Percentiles rank a stretch among this genome's conserved stretches.
phyloP scores from a whole-genome alignment of 768 basidiomycete genomes.

The Royoungia palumana region DNA sequence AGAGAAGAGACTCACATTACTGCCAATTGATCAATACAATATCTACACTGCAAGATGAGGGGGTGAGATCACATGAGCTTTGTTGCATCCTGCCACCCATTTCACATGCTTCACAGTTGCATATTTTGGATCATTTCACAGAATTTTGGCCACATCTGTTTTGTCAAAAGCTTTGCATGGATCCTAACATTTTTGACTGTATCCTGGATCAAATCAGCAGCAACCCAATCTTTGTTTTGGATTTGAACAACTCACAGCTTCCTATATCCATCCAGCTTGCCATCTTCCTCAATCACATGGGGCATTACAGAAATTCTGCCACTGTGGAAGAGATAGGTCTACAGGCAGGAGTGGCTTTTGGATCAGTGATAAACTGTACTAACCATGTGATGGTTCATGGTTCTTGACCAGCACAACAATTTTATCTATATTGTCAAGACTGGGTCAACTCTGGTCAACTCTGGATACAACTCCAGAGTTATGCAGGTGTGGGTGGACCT shows the following conservation, averaged over 20 bases:
- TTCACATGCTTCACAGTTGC: background rate
- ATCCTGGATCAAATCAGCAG: background rate
- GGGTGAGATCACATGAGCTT: too few species aligned
- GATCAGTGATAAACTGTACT: constrained; percentile 19
- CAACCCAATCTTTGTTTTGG: background rate
- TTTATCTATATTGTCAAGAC: too few species aligned
- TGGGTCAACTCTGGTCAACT: too few species aligned
- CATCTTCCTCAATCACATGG: constrained; percentile 2
- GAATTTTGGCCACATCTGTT: background rate
- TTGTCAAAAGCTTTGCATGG: background rate
- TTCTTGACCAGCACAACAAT: constrained; percentile 14
- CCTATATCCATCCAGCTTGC: constrained; percentile 4
- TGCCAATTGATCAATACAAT: too few species aligned
- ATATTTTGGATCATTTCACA: background rate
- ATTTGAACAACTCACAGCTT: constrained; percentile 1
- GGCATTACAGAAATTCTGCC: constrained; percentile 6
- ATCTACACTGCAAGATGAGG: too few species aligned
- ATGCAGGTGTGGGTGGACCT: too few species aligned
- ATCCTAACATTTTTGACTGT: background rate
- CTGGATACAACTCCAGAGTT: too few species aligned
- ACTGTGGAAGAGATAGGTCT: constrained; percentile 14
- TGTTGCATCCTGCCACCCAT: too few species aligned
- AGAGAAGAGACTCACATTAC: too few species aligned
- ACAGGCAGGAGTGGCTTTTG: constrained; percentile 14
- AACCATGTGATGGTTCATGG: constrained; percentile 14